Evolutionary conservation across 2,329 filamentous ascomycete genomes (phyloP).

Genomic region (Fusarium setosum): DNA sequence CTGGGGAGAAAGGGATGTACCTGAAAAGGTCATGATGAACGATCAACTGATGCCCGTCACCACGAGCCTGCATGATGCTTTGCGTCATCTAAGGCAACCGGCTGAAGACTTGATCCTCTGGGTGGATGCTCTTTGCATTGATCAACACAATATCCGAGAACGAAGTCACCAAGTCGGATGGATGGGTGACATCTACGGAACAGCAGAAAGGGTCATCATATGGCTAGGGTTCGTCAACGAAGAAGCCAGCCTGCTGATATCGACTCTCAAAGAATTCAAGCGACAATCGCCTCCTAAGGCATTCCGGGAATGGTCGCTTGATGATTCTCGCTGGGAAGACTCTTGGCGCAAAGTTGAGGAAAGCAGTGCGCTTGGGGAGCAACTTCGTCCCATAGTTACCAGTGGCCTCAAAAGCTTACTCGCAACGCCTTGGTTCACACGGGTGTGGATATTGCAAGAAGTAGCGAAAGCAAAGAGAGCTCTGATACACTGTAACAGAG

Average conservation of each 20-base stretch:
- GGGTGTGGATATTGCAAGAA: constrained; percentile 26
- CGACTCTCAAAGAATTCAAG: neutral
- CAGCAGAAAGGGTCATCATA: neutral
- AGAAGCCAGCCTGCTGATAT: fast-evolving
- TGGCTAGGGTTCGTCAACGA: neutral
- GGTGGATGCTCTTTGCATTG: constrained; percentile 19
- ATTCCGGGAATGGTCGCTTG: neutral
- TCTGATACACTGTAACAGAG: neutral
- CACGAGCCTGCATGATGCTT: neutral
- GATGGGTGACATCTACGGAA: constrained; percentile 1
- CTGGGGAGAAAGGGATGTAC: neutral
- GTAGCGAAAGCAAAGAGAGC: constrained; percentile 2
- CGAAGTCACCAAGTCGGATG: constrained; percentile 13
- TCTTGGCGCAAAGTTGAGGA: neutral
- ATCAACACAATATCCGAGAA: constrained; percentile 12
- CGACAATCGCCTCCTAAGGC: neutral
- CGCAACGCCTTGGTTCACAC: constrained; percentile 1
- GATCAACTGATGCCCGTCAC: neutral
- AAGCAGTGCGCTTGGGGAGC: neutral
- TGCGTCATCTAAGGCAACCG: fast-evolving
- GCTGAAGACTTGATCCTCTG: neutral
- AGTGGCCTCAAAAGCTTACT: neutral
- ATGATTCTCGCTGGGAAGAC: neutral
- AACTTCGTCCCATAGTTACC: fast-evolving
- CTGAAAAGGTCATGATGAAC: neutral